A percentile compares a stretch with the other conserved stretches of the same genome.
Conservation (phyloP, 2,329 filamentous ascomycete genomes). For the Grosmannia serpens region DNA sequence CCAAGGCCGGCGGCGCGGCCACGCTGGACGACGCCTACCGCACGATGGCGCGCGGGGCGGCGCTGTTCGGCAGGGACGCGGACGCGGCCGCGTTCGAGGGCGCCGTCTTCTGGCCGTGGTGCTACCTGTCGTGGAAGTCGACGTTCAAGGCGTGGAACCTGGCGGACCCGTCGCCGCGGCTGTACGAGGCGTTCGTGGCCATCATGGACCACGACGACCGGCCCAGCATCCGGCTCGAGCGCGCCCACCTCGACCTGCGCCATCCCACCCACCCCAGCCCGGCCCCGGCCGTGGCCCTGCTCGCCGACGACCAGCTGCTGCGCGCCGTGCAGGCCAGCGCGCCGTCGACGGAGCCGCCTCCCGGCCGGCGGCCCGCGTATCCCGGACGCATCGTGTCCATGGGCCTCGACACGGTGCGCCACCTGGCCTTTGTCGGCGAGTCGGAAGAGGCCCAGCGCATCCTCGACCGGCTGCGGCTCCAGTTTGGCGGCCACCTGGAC, state of each 20-base stretch:
- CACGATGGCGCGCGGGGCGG: slow-evolving; percentile 33
- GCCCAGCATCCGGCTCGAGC: slow-evolving; percentile 27
- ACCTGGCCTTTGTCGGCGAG: slow-evolving; percentile 29
- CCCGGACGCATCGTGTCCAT: slow-evolving; percentile 23
- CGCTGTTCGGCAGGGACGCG: slow-evolving; percentile 21
- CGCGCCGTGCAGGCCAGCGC: slow-evolving; percentile 10
- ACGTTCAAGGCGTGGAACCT: slow-evolving; percentile 38
- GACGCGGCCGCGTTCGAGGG: slow-evolving; percentile 22
- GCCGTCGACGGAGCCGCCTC: slow-evolving; percentile 6
- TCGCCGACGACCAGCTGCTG: slow-evolving; percentile 18
- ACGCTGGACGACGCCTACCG: slow-evolving; percentile 39
- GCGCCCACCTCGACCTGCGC: slow-evolving; percentile 42
- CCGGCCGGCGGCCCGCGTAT: slow-evolving; percentile 14
- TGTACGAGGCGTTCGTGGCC: slow-evolving; percentile 42
- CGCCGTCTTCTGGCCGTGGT: slow-evolving; percentile 33
- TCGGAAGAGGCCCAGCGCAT: slow-evolving; percentile 29
- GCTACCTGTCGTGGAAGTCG: slow-evolving; percentile 36
- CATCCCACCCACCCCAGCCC: slow-evolving; percentile 41
- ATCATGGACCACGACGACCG: slow-evolving; percentile 29
- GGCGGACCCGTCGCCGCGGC: slow-evolving; percentile 30
- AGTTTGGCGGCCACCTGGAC: slow-evolving; percentile 11
- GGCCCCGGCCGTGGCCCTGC: slow-evolving; percentile 33
- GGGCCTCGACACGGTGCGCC: slow-evolving; percentile 34
- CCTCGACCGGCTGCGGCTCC: slow-evolving; percentile 13
- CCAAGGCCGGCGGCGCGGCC: slow-evolving; percentile 20